These are phyloP conservation scores for Murraya koenigii DNA, from an alignment of 345 rosid species.

Conservation along the genomic window DNA sequence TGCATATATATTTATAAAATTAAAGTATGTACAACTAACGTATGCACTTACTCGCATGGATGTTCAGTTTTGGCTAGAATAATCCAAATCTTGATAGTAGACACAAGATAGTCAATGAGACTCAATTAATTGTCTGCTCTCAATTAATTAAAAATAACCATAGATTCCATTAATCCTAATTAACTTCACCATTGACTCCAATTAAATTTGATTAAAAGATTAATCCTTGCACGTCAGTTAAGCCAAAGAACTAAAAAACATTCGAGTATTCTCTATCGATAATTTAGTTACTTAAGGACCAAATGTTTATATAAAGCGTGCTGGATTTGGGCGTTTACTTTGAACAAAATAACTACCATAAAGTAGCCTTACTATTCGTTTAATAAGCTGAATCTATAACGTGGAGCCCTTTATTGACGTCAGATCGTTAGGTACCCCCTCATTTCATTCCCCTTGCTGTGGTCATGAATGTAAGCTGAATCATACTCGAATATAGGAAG, in stretches of 20 bases:
- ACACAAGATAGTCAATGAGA: neutral
- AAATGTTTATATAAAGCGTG: neutral
- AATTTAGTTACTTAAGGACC: neutral
- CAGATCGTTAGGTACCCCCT: neutral
- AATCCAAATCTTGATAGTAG: neutral
- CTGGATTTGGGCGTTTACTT: neutral
- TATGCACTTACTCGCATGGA: no score
- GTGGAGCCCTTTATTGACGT: neutral
- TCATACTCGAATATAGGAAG: no score
- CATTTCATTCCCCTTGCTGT: neutral
- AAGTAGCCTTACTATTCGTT: neutral
- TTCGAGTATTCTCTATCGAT: neutral
- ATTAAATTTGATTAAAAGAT: neutral
- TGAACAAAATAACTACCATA: neutral
- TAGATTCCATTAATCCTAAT: no score
- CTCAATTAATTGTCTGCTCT: neutral
- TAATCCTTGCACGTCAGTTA: neutral
- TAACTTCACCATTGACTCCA: neutral
- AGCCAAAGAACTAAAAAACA: neutral
- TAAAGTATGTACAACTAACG: no score
- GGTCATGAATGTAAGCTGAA: no score
- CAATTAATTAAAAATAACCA: neutral
- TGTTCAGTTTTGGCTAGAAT: no score
- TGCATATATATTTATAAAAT: no score
- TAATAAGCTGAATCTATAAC: neutral